These are phyloP conservation scores for Pestalotiopsis sp. DNA, from an alignment of 2,329 filamentous ascomycete species.

Conservation along the genomic window DNA sequence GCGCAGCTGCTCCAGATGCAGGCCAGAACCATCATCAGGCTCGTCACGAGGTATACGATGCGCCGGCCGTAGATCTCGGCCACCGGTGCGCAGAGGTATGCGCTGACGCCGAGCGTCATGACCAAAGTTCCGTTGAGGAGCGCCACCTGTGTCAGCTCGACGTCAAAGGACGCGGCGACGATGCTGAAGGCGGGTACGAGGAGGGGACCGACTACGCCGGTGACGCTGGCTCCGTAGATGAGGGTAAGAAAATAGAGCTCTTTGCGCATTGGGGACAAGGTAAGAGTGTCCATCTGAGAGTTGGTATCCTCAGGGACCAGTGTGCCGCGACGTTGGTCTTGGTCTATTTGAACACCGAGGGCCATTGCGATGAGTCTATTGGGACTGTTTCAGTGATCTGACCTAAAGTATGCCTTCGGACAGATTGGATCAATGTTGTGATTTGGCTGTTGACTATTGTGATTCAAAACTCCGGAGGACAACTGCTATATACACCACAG, in stretches of 20 bases:
- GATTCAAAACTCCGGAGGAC: too few relatives aligned
- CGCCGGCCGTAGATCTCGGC: slow-evolving; percentile 4
- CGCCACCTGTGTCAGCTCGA: slow-evolving; percentile 14
- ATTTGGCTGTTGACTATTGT: too few relatives aligned
- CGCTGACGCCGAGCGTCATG: slow-evolving; percentile 16
- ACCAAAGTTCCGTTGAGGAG: slow-evolving; percentile 17
- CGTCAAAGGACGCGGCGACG: slow-evolving; percentile 11
- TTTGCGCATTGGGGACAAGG: background rate
- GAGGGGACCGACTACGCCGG: slow-evolving; percentile 8
- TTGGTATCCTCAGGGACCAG: too few relatives aligned
- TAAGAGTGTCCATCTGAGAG: background rate
- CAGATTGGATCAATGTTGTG: too few relatives aligned
- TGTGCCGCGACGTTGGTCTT: too few relatives aligned
- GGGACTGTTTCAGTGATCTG: too few relatives aligned
- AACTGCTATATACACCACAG: too few relatives aligned
- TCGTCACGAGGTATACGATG: background rate
- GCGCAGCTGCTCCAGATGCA: background rate
- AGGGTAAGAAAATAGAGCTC: slow-evolving; percentile 18
- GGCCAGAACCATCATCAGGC: background rate
- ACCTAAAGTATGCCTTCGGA: too few relatives aligned
- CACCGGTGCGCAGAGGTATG: slow-evolving; percentile 9
- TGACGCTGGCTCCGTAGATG: slow-evolving; percentile 16
- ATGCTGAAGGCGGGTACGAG: slow-evolving; percentile 18
- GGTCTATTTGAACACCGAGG: too few relatives aligned
- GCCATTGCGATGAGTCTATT: too few relatives aligned